These are phyloP conservation scores for Coemansia sp. DNA, from an alignment of 192 early-diverging fungal genomes.

Conservation along the genomic window DNA sequence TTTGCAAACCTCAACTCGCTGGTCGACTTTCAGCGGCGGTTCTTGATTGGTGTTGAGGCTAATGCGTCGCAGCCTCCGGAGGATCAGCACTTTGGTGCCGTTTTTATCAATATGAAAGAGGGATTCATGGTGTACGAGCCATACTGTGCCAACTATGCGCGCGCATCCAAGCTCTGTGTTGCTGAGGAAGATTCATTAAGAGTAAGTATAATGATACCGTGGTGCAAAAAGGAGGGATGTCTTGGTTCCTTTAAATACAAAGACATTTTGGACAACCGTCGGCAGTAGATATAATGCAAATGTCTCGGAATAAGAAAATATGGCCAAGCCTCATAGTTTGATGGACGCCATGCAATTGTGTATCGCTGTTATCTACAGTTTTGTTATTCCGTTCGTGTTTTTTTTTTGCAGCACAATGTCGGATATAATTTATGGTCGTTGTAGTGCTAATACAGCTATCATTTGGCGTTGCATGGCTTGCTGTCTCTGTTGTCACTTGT, in stretches of 20 bases:
- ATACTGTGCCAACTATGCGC: conserved; percentile 89
- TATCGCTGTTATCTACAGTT: background rate
- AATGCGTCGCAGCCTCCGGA: conserved; percentile 64
- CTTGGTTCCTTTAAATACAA: background rate
- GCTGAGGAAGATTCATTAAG: conserved; percentile 65
- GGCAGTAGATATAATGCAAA: background rate
- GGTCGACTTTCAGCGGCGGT: conserved; percentile 95
- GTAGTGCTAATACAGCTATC: background rate
- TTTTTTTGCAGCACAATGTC: background rate
- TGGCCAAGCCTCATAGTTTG: conserved; percentile 1
- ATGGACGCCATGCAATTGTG: background rate
- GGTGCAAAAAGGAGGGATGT: background rate
- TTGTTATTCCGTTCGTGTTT: background rate
- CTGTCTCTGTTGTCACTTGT: background rate
- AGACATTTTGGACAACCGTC: conserved; percentile 1
- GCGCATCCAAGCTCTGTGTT: conserved; percentile 68
- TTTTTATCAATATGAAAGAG: conserved; percentile 83
- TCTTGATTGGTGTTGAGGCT: conserved; percentile 87
- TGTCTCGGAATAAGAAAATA: background rate
- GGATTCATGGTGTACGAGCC: conserved; percentile 86
- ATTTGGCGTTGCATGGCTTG: background rate
- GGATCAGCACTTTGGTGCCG: conserved; percentile 86
- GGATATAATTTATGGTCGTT: background rate
- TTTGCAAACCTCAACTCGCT: conserved; percentile 93
- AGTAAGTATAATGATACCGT: conserved; percentile 32